Percentiles rank a stretch among this genome's conserved stretches.
Conservation (phyloP, 2,329 filamentous ascomycete species). For the Furcasterigmium sp. region DNA sequence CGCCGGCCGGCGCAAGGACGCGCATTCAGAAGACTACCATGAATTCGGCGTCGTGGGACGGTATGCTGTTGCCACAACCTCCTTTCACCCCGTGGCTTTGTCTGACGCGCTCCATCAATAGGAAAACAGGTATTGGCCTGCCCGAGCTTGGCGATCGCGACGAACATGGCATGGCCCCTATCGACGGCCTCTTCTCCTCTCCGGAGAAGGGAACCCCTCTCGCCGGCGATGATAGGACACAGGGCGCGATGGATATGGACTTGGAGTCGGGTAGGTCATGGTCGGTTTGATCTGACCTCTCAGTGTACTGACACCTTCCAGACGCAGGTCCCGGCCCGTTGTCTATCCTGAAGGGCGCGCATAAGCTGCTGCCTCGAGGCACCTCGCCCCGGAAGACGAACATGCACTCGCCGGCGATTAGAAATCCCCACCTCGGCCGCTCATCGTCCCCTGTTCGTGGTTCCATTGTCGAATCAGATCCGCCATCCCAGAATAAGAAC, state of each 20-base stretch:
- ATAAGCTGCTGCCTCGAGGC: slow-evolving; percentile 10
- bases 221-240: slow-evolving; percentile 21
- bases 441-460: slow-evolving; percentile 43
- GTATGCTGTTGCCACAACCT: slow-evolving; percentile 24
- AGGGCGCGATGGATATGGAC: slow-evolving; percentile 45
- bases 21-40: slow-evolving; percentile 33
- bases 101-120: slow-evolving; percentile 28
- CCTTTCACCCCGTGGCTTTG: not conserved
- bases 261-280: slow-evolving; percentile 41
- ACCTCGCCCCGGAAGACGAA: slow-evolving; percentile 59
- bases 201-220: slow-evolving; percentile 51
- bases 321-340: slow-evolving; percentile 48
- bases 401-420: slow-evolving; percentile 55
- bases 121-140: slow-evolving; percentile 84
- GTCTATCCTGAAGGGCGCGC: slow-evolving; percentile 43
- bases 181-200: slow-evolving; percentile 85
- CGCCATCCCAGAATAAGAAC: slow-evolving; percentile 21
- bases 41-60: slow-evolving; percentile 45
- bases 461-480: slow-evolving; percentile 21
- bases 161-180: slow-evolving; percentile 85
- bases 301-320: too few species aligned
- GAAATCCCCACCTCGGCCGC: slow-evolving; percentile 52
- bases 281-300: too few species aligned
- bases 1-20: slow-evolving; percentile 30
- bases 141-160: slow-evolving; percentile 76